Evolutionary conservation across 768 basidiomycete species (phyloP).

Genomic region (Pleurotus djamor): DNA sequence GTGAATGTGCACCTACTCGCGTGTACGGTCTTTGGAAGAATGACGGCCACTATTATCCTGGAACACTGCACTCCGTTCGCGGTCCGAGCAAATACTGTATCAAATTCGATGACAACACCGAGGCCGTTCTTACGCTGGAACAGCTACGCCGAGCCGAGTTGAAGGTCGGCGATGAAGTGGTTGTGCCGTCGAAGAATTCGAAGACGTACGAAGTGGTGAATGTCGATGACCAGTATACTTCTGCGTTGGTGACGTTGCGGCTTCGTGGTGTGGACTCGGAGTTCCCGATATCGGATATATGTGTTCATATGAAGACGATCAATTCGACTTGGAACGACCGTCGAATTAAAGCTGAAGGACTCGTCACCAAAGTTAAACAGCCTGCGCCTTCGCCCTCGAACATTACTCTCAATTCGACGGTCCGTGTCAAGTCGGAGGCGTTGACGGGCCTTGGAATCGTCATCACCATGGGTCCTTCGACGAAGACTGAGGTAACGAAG

Average conservation of each 20-base stretch:
- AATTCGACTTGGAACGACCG: slow-evolving; percentile 54
- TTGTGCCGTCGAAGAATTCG: slow-evolving; percentile 30
- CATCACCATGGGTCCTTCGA: slow-evolving; percentile 46
- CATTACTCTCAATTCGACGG: slow-evolving; percentile 28
- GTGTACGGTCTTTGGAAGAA: slow-evolving; percentile 72
- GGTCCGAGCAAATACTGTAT: slow-evolving; percentile 37
- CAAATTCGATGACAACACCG: slow-evolving; percentile 65
- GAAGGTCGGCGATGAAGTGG: slow-evolving; percentile 54
- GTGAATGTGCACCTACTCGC: slow-evolving; percentile 36
- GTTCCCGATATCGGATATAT: slow-evolving; percentile 35
- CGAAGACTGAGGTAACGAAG: slow-evolving; percentile 35
- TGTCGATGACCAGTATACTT: slow-evolving; percentile 24
- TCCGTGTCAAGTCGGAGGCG: slow-evolving; percentile 28
- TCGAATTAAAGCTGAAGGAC: slow-evolving; percentile 31
- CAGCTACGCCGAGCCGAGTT: slow-evolving; percentile 55
- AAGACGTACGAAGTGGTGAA: slow-evolving; percentile 20
- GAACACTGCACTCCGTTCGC: slow-evolving; percentile 41
- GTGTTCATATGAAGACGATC: slow-evolving; percentile 51
- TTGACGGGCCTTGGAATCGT: slow-evolving; percentile 55
- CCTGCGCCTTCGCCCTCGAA: slow-evolving; percentile 50
- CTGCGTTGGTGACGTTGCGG: slow-evolving; percentile 31
- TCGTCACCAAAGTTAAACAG: slow-evolving; percentile 40
- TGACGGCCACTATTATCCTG: slow-evolving; percentile 61
- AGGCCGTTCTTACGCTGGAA: slow-evolving; percentile 42
- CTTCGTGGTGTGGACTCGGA: slow-evolving; percentile 30